Percentiles rank a stretch among this genome's conserved stretches.
Evolutionary conservation across 257 asterid species (phyloP).

Genomic region (Anisodus tanguticus): DNA sequence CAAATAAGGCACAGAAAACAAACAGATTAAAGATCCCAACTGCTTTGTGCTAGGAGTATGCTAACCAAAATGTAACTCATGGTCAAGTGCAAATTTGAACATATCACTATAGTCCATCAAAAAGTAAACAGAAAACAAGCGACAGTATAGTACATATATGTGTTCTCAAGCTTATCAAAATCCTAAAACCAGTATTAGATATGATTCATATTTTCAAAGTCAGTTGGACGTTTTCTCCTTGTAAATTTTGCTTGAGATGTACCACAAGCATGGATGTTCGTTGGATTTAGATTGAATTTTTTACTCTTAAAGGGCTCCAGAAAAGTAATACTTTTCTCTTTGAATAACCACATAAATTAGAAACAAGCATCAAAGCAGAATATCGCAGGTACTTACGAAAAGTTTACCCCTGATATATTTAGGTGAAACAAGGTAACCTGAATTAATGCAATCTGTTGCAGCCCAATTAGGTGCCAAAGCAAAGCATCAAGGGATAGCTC

Average conservation of each 20-base stretch:
- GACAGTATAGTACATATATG: background rate
- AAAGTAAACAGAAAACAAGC: background rate
- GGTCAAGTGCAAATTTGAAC: background rate
- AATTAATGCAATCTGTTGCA: background rate
- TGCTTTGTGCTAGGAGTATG: slow-evolving; percentile 12
- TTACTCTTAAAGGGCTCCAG: background rate
- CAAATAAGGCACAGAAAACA: background rate
- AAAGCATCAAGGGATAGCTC: background rate
- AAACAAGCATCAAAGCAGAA: slow-evolving; percentile 13
- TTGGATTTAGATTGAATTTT: background rate
- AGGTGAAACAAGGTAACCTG: background rate
- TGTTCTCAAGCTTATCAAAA: slow-evolving; percentile 21
- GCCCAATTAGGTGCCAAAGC: background rate
- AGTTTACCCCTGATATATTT: slow-evolving; percentile 2
- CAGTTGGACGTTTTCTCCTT: background rate
- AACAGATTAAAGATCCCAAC: slow-evolving; percentile 14
- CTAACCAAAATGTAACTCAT: background rate
- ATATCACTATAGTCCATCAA: background rate
- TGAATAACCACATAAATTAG: background rate
- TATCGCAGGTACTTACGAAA: background rate
- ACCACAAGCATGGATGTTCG: background rate
- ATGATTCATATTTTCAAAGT: background rate
- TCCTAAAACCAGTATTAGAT: slow-evolving; percentile 2
- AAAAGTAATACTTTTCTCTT: background rate
- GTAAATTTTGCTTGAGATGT: background rate